These are phyloP conservation scores for Pythium folliculosum DNA, from an alignment of 352 stramenopile genomes.

Conservation along the genomic window DNA sequence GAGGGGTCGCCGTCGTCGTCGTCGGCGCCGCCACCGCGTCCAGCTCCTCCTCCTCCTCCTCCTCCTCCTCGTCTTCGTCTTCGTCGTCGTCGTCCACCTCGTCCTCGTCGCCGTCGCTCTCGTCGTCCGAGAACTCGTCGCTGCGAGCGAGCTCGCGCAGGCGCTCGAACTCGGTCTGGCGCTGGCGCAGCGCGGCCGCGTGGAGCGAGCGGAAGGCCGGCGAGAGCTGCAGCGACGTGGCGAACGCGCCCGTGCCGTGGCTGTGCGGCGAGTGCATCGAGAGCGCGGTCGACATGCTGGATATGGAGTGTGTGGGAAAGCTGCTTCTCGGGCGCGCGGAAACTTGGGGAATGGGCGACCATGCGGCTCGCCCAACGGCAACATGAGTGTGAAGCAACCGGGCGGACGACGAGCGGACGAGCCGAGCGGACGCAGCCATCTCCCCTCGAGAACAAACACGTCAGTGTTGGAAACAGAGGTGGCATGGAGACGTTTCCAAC, in stretches of 20 bases:
- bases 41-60: conserved; percentile 32
- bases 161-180: conserved; percentile 58
- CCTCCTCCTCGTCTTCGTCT: too few relatives aligned
- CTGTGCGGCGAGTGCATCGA: conserved; percentile 50
- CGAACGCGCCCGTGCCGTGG: conserved; percentile 30
- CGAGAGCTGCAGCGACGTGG: conserved; percentile 41
- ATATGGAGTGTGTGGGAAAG: too few relatives aligned
- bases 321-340: conserved; percentile 13
- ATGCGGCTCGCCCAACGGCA: conserved; percentile 11
- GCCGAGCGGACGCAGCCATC: neutral
- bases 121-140: conserved; percentile 82
- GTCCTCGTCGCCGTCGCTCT: conserved; percentile 72
- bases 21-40: conserved; percentile 22
- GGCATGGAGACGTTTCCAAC: neutral
- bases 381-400: too few relatives aligned
- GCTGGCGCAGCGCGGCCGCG: conserved; percentile 46
- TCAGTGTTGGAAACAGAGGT: conserved; percentile 7
- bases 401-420: too few relatives aligned
- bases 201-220: conserved; percentile 54
- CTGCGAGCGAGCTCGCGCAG: conserved; percentile 69
- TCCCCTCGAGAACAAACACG: neutral
- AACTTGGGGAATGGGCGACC: conserved; percentile 30
- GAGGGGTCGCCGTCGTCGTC: conserved; percentile 2
- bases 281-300: conserved; percentile 50
- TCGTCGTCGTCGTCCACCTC: conserved; percentile 43